A percentile compares a stretch with the other conserved stretches of the same genome.
Evolutionary conservation across 805 yeast genomes (phyloP).

Genomic region (Candida adriatica): DNA sequence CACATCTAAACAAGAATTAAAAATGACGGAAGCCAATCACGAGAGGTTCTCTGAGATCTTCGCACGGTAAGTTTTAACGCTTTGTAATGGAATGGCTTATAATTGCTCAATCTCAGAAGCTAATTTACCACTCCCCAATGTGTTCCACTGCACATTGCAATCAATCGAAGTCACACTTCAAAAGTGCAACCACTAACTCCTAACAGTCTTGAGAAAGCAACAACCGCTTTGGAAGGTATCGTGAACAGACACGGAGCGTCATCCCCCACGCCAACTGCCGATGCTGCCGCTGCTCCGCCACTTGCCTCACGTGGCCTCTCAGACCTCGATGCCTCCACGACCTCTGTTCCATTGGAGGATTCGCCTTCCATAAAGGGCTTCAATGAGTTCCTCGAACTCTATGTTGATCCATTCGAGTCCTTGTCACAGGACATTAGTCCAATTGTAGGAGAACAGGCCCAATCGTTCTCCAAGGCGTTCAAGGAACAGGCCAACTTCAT

Average conservation of each 20-base stretch:
- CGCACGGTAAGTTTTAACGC: slow-evolving; percentile 16
- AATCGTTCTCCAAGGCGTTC: slow-evolving; percentile 44
- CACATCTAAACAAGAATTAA: too few relatives aligned
- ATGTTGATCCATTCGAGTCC: slow-evolving; percentile 54
- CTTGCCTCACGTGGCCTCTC: slow-evolving; percentile 6
- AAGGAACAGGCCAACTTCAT: slow-evolving; percentile 52
- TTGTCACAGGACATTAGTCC: slow-evolving; percentile 49
- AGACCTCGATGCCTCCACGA: slow-evolving; percentile 7
- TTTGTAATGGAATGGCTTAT: too few relatives aligned
- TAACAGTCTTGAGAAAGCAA: slow-evolving; percentile 22
- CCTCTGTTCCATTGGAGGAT: slow-evolving; percentile 8
- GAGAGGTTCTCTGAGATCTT: slow-evolving; percentile 15
- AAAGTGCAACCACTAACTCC: neutral
- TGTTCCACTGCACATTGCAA: too few relatives aligned
- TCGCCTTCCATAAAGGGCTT: slow-evolving; percentile 42
- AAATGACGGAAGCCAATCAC: slow-evolving; percentile 12
- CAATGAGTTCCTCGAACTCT: slow-evolving; percentile 43
- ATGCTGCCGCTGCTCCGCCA: slow-evolving; percentile 2
- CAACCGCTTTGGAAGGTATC: slow-evolving; percentile 21
- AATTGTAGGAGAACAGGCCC: slow-evolving; percentile 50
- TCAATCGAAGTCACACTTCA: too few relatives aligned
- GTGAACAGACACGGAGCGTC: slow-evolving; percentile 20
- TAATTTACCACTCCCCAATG: too few relatives aligned
- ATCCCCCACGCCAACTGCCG: slow-evolving; percentile 1
- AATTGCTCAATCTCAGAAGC: too few relatives aligned